Evolutionary conservation across 1,139 yeast genomes (phyloP).

Genomic region (Nadsonia starkeyi-henricii): DNA sequence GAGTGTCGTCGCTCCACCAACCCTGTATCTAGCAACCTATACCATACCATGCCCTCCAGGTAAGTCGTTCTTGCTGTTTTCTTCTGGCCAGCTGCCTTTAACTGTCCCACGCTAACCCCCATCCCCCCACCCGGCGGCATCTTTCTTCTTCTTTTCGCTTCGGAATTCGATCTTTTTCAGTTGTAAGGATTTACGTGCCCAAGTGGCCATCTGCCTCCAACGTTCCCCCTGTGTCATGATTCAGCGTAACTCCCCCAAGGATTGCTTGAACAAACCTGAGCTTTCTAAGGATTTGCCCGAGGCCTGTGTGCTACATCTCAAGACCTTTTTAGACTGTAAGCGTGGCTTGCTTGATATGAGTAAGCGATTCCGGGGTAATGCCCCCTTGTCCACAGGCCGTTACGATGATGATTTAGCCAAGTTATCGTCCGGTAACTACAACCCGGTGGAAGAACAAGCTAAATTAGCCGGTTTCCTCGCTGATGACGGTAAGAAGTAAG

Average conservation of each 20-base stretch:
- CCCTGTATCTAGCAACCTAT: no score
- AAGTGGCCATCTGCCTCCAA: constrained; percentile 88
- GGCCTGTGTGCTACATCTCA: constrained; percentile 71
- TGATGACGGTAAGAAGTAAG: not conserved
- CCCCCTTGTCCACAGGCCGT: constrained; percentile 82
- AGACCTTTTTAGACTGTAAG: constrained; percentile 75
- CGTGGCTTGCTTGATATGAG: constrained; percentile 47
- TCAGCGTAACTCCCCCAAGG: constrained; percentile 78
- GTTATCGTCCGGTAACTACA: constrained; percentile 64
- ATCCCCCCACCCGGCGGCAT: no score
- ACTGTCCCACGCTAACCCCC: no score
- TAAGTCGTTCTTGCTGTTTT: not conserved
- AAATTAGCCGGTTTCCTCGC: not conserved
- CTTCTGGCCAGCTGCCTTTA: no score
- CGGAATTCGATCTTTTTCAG: no score
- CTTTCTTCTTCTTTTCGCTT: no score
- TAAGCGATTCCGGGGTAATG: constrained; percentile 87
- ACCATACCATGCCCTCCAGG: not conserved
- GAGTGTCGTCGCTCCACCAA: no score
- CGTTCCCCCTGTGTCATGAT: constrained; percentile 92
- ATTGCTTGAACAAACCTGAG: constrained; percentile 73
- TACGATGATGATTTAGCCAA: constrained; percentile 78
- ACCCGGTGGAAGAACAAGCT: constrained; percentile 57
- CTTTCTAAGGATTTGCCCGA: constrained; percentile 69
- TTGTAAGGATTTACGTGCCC: constrained; percentile 86